Base-by-base conservation (phyloP, 2,329 filamentous ascomycete species). In the Decorospora gaudefroyi region DNA sequence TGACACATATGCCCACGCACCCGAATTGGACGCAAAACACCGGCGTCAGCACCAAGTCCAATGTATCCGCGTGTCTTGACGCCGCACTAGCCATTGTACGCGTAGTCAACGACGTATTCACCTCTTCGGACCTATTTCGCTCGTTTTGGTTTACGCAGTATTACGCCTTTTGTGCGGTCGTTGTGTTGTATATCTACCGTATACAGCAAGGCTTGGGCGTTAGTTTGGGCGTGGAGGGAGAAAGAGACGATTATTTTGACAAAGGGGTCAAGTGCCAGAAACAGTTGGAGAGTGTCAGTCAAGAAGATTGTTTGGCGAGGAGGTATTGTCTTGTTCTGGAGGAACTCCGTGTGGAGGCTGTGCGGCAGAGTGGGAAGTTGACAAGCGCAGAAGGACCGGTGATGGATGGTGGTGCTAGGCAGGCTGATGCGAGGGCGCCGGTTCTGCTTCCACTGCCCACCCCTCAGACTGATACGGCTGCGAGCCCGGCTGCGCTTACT, bases 81-180 rank as follows among this genome's bases (percentile, higher is more conserved):
- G 77, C 78, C 1, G 77, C 78, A 6, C 71, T 73, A 46, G 65
- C 65, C 0, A 74, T 76, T 1, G 67, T 79, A 0, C 68, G 75
- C 16, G 72, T 71, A 1, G 73, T 77, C 6, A 70, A 75, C 37
- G 65, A 69, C 8, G 65, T 76, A 19, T 71, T 71, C 15, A 55
- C 64, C 1, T 69, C 71, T 4, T 70, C 63, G 7, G 67, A 68
- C 25, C 68, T 74, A 2, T 77, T 75, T 35, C 71, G 76, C 37
- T 73, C 75, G 0, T 74, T 78, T 26, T 80, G 78, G 67, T 79
- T 76, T 59, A 80, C 75, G 16, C 75, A 78, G 25, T 80, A 79
- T 49, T 76, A 79, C 3, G 74, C 76, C 0, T 80, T 81, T 42
- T 80, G 77, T 49, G 77, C 78, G 1, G 68, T 82, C 0, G 76